Percentiles rank a stretch among this genome's conserved stretches.
phyloP scores from a whole-genome alignment of 352 stramenopile species.

The Phytophthora sp. region DNA sequence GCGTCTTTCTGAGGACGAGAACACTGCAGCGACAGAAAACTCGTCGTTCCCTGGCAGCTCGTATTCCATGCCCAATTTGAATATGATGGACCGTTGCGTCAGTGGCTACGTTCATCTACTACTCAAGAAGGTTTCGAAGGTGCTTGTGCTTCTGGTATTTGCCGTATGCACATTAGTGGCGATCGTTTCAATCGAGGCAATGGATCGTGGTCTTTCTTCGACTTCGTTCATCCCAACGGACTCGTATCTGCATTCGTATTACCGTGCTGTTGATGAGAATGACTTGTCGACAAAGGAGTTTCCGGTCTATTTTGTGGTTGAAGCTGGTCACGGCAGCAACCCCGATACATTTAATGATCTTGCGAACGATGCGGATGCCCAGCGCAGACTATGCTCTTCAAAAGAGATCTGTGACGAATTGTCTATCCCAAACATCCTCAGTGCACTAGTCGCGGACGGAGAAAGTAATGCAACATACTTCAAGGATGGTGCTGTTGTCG shows the following conservation, averaged over 20 bases:
- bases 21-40: slow-evolving; percentile 31
- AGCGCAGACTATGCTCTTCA: slow-evolving; percentile 64
- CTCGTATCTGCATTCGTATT: slow-evolving; percentile 69
- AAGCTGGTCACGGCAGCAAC: slow-evolving; percentile 64
- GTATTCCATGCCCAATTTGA: slow-evolving; percentile 24
- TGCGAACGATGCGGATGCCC: slow-evolving; percentile 30
- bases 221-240: slow-evolving; percentile 57
- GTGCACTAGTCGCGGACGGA: slow-evolving; percentile 39
- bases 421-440: slow-evolving; percentile 69
- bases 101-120: slow-evolving; percentile 52
- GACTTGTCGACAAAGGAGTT: slow-evolving; percentile 51
- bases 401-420: slow-evolving; percentile 61
- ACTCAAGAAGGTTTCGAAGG: slow-evolving; percentile 51
- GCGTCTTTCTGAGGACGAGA: slow-evolving; percentile 36
- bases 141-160: slow-evolving; percentile 63
- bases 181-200: slow-evolving; percentile 54
- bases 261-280: slow-evolving; percentile 49
- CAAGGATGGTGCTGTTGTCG: slow-evolving; percentile 43
- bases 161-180: slow-evolving; percentile 49
- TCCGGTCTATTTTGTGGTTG: slow-evolving; percentile 73
- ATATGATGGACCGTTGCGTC: slow-evolving; percentile 49
- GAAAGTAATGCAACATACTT: slow-evolving; percentile 54
- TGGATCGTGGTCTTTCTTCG: slow-evolving; percentile 61
- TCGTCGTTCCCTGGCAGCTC: slow-evolving; percentile 37
- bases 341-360: slow-evolving; percentile 33